phyloP scores from a whole-genome alignment of 2,329 filamentous ascomycete genomes.

The Botryotinia calthae region DNA sequence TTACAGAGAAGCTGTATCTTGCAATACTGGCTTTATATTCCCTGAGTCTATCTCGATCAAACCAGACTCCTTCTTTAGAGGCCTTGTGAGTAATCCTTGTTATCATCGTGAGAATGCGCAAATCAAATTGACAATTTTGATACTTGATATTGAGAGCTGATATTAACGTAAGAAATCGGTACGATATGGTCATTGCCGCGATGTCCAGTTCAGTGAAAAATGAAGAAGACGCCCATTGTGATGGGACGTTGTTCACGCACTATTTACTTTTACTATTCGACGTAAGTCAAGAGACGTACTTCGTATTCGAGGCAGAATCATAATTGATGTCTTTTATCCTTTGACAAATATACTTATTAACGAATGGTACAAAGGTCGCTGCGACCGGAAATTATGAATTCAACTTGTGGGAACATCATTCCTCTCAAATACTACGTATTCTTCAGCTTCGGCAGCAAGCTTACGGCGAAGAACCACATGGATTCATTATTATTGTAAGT shows the following conservation, averaged over 20 bases:
- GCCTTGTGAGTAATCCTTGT: constrained; percentile 37
- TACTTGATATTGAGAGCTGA: constrained; percentile 45
- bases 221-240: constrained; percentile 51
- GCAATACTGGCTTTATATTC: constrained; percentile 13
- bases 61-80: constrained; percentile 20
- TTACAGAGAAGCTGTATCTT: constrained; percentile 10
- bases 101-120: constrained; percentile 45
- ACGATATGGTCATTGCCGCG: constrained; percentile 51
- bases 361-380: constrained; percentile 42
- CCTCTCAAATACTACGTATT: constrained; percentile 51
- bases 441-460: constrained; percentile 47
- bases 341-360: constrained; percentile 26
- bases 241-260: constrained; percentile 56
- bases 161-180: constrained; percentile 52
- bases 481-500: constrained; percentile 48
- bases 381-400: constrained; percentile 44
- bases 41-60: constrained; percentile 13
- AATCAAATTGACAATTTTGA: constrained; percentile 48
- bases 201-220: constrained; percentile 46
- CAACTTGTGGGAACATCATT: constrained; percentile 54
- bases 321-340: background rate
- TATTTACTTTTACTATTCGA: constrained; percentile 57
- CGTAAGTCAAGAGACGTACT: constrained; percentile 38
- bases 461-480: constrained; percentile 46
- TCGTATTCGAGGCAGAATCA: constrained; percentile 9